Percentiles rank a stretch among this genome's conserved stretches.
phyloP scores from a whole-genome alignment of 2,329 filamentous ascomycete genomes.

The Colletotrichum chlorophyti region DNA sequence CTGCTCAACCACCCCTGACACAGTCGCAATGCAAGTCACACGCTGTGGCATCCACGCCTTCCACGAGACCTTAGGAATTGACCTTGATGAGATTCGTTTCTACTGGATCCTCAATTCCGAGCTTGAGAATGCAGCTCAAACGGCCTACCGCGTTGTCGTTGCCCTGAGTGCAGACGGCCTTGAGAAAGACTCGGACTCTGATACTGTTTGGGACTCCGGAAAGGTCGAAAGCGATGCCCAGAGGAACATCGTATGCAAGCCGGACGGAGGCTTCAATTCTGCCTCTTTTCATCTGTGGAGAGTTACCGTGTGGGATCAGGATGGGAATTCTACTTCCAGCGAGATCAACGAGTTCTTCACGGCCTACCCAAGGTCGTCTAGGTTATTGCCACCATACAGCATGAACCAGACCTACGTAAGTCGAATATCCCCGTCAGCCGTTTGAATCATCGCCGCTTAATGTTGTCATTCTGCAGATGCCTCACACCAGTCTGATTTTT shows the following conservation, averaged over 20 bases:
- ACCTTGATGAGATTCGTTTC: constrained; percentile 43
- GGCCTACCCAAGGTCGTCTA: constrained; percentile 42
- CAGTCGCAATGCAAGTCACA: constrained; percentile 35
- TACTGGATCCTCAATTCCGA: constrained; percentile 41
- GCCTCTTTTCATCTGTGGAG: constrained; percentile 44
- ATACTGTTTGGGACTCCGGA: constrained; percentile 31
- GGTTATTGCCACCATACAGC: constrained; percentile 45
- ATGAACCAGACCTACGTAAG: constrained; percentile 48
- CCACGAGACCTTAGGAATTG: constrained; percentile 45
- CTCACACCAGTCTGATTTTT: constrained; percentile 48
- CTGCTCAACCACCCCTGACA: not conserved
- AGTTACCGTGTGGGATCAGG: constrained; percentile 43
- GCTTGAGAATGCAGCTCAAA: constrained; percentile 38
- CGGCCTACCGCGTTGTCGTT: constrained; percentile 36
- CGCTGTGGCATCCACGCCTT: constrained; percentile 47
- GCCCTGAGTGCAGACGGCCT: not conserved
- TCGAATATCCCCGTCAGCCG: not conserved
- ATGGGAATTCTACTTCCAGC: constrained; percentile 35
- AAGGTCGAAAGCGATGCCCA: constrained; percentile 30
- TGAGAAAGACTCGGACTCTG: not conserved
- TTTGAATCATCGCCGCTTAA: not conserved
- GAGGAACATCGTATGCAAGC: constrained; percentile 33
- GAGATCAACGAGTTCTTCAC: constrained; percentile 44
- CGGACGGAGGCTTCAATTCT: constrained; percentile 41
- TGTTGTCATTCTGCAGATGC: too few relatives aligned